Percentiles rank a stretch among this genome's conserved stretches.
Conservation (phyloP, 75 land plant genomes). For the Pinus taeda region DNA sequence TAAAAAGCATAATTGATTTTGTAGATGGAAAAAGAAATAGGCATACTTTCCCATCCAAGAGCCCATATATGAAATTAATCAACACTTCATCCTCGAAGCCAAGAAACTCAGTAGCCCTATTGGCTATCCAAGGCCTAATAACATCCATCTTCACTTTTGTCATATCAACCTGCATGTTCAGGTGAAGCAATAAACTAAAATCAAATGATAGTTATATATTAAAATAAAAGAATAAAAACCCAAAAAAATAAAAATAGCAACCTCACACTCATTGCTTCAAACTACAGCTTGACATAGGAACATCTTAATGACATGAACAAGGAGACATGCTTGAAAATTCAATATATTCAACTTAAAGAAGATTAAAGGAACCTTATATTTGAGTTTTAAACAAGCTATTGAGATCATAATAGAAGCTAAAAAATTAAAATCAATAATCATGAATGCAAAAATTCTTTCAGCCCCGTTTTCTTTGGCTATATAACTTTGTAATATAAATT, state of each 20-base stretch:
- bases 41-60: conserved; percentile 86
- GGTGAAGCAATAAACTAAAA: not conserved
- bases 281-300: not conserved
- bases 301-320: not conserved
- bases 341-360: not conserved
- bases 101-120: conserved; percentile 87
- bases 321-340: not conserved
- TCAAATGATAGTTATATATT: not conserved
- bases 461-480: too few relatives aligned
- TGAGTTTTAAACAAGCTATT: too few relatives aligned
- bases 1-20: too few relatives aligned
- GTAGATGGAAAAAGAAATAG: not conserved
- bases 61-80: conserved; percentile 91
- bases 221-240: not conserved
- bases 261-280: conserved; percentile 1
- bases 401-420: too few relatives aligned
- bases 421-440: too few relatives aligned
- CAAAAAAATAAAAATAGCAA: not conserved
- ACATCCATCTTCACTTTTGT: conserved; percentile 95
- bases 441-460: too few relatives aligned
- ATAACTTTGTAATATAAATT: too few relatives aligned
- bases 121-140: conserved; percentile 93
- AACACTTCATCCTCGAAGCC: conserved; percentile 99
- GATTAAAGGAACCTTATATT: too few relatives aligned
- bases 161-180: conserved; percentile 73